Base-by-base conservation (phyloP, 306 rosid genomes). In the Acacia confusa region DNA sequence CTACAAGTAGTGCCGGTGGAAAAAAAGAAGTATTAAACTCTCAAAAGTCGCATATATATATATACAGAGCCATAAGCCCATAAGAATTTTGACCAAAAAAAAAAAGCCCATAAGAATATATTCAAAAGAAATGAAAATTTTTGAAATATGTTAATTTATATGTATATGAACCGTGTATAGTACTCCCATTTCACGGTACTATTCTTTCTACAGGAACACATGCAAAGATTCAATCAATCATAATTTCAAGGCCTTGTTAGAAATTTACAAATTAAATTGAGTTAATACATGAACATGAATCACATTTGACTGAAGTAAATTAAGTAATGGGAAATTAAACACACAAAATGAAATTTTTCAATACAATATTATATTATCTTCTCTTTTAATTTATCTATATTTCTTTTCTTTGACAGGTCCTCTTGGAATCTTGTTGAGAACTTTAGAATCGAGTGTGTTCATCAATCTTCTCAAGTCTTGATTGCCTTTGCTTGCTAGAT, bases 321-420 rank as follows among this genome's bases (percentile, higher is more conserved):
- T 0, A 45, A 43, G 9, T 47, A 47, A 48, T 5, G 57, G 57
- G 57, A 50, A 53, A 20, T 19, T 20, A 53, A 53, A 53, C 61
- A 53, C 9, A 20, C n/a, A 25, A 70, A 70, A 9, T 70, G 53
- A 70, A 20, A 22, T 13, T 13, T 70, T 41, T 3, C 50, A 68
- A 68, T 66, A 32, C 24, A 52, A 15, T 52, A 14, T 14, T 52
- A 52, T 52, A 6, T 52, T 6, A 17, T 16, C 45, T 15, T 16
- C 4, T 19, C 0, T 57, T 4, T 57, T 24, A 19, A 24, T 20
- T 70, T 25, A 70, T 70, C 22, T 70, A 44, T 43, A 43, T 43
- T 70, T 70, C 75, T 70, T 70, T 43, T 70, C 22, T 9, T 70
- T 70, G n/a, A 70, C 75, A 43, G 75, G 75, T 43, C 75, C 75